Base-by-base conservation (phyloP, 306 rosid genomes). In the Cicer bijugum region DNA sequence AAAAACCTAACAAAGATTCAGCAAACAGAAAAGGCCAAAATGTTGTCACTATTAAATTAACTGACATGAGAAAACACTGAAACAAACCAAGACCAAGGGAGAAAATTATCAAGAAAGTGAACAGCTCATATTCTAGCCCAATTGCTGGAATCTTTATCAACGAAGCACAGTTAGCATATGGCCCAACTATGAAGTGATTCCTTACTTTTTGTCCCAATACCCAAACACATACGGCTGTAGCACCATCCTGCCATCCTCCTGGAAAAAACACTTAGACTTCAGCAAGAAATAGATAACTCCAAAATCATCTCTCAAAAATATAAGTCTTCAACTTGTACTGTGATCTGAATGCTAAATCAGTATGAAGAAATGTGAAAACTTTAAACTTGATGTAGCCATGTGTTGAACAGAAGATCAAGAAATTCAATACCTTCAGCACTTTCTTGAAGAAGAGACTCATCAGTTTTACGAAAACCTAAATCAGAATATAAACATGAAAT, bases 231-330 rank as follows among this genome's bases (percentile, higher is more conserved):
- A 88, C 96, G 28, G 96, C 92, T 65, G 96, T 92, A 59, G 98
- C 95, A 72, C 98, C 98, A 68, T 92, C 98, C 83, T 82, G 98
- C 96, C 96, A 92, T 33, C 96, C 96, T 71, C 90, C 98, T 92
- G 86, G 69, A 72, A 66, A 74, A 38, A 75, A 48, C 58, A 75
- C 15, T 38, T 64, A 59, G 78, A 38, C 12, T 37, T 50, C 81
- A 86, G 75, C 69, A 81, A 60, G 59, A 76, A 23, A 88, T 61
- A 74, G 68, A 55, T 57, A 67, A 65, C 67, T 19, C 10, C 38
- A 82, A 76, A 71, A 63, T 46, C 60, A 82, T 40, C 77, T 38
- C 42, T 7, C 28, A 75, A 69, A 37, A 44, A 39, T 58, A 69
- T 75, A n/a, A 48, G 15, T 20, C 46, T 39, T 56, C 52, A 37